A percentile compares a stretch with the other conserved stretches of the same genome.
phyloP scores from a whole-genome alignment of 2,329 filamentous ascomycete species.

The Alternaria panax region DNA sequence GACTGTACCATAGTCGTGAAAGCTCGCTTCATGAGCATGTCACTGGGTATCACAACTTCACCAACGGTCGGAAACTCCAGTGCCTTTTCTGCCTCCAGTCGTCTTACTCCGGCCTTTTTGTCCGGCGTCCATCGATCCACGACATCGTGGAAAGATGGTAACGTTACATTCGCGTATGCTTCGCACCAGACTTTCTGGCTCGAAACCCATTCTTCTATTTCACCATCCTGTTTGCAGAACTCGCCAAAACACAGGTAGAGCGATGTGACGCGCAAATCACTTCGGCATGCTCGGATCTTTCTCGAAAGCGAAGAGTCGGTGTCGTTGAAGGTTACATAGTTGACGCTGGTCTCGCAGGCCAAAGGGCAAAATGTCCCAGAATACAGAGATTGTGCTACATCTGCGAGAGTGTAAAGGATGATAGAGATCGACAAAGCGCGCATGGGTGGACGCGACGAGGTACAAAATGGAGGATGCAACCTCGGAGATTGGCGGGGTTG shows the following conservation, averaged over 20 bases:
- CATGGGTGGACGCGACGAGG: slow-evolving; percentile 26
- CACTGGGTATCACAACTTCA: slow-evolving; percentile 33
- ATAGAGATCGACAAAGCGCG: slow-evolving; percentile 20
- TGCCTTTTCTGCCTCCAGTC: slow-evolving; percentile 31
- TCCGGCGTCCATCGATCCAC: slow-evolving; percentile 33
- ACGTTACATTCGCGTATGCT: slow-evolving; percentile 26
- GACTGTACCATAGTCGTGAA: slow-evolving; percentile 41
- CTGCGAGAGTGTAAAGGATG: neutral
- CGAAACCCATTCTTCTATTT: slow-evolving; percentile 26
- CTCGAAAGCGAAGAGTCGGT: slow-evolving; percentile 34
- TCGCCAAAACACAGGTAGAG: slow-evolving; percentile 41
- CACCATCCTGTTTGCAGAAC: slow-evolving; percentile 30
- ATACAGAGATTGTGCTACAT: slow-evolving; percentile 23
- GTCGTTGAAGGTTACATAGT: slow-evolving; percentile 45
- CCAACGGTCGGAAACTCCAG: slow-evolving; percentile 22
- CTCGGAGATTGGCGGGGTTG: slow-evolving; percentile 23
- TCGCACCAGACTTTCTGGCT: slow-evolving; percentile 32
- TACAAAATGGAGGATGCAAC: slow-evolving; percentile 12
- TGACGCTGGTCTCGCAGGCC: slow-evolving; percentile 39
- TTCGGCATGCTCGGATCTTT: slow-evolving; percentile 38
- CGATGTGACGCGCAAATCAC: slow-evolving; percentile 33
- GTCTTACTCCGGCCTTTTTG: slow-evolving; percentile 21
- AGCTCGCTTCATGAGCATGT: slow-evolving; percentile 32
- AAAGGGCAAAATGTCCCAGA: slow-evolving; percentile 39
- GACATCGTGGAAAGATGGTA: slow-evolving; percentile 37